Evolutionary conservation across 2,329 filamentous ascomycete species (phyloP).

Genomic region (Hortaea sp.): DNA sequence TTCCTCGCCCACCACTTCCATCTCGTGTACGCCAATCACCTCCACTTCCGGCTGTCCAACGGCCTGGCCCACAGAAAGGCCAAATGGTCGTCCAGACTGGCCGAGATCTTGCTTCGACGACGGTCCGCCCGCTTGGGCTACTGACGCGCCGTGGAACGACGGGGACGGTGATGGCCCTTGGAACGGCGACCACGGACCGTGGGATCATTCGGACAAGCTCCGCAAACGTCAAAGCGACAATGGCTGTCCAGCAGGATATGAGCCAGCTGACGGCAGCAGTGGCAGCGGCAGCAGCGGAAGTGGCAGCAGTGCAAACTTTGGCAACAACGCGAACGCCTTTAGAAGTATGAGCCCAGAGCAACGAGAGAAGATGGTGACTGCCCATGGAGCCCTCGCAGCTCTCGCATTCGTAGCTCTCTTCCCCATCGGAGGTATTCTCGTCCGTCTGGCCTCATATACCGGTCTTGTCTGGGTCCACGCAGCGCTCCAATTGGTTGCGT

Average conservation of each 20-base stretch:
- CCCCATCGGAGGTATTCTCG: conserved; percentile 33
- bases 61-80: background rate
- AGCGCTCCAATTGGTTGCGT: conserved; percentile 38
- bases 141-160: background rate
- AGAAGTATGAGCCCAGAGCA: background rate
- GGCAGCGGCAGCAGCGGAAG: background rate
- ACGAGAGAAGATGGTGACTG: conserved; percentile 7
- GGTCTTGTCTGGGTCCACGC: conserved; percentile 36
- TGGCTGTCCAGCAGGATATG: background rate
- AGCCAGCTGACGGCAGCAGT: background rate
- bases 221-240: background rate
- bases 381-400: conserved; percentile 34
- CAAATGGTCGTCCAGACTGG: background rate
- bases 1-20: conserved; percentile 1
- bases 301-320: background rate
- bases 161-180: background rate
- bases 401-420: conserved; percentile 38
- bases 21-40: background rate
- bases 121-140: background rate
- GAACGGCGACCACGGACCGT: background rate
- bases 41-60: background rate
- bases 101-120: background rate
- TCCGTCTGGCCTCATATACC: conserved; percentile 33
- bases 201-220: background rate
- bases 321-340: background rate